A percentile compares a stretch with the other conserved stretches of the same genome.
phyloP scores from a whole-genome alignment of 345 rosid species.

The Alliaria petiolata region DNA sequence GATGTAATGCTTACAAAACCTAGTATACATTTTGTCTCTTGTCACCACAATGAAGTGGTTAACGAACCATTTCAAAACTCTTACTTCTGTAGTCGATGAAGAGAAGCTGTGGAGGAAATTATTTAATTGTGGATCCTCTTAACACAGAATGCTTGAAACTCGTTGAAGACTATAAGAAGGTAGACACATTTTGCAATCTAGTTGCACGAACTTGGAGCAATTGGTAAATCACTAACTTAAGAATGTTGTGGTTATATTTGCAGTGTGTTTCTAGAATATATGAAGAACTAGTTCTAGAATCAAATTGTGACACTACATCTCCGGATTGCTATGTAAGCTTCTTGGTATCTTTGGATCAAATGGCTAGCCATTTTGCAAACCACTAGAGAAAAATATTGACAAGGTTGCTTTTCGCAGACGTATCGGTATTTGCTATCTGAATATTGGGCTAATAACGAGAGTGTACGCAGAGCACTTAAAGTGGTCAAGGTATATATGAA shows the following conservation, averaged over 20 bases:
- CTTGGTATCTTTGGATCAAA: not conserved
- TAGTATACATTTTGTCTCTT: not conserved
- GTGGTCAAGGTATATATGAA: conserved; percentile 9
- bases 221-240: not conserved
- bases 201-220: not conserved
- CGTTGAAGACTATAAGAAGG: not conserved
- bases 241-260: not conserved
- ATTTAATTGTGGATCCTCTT: conserved; percentile 19
- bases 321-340: conserved; percentile 20
- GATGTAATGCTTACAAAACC: conserved; percentile 27
- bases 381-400: not conserved
- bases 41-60: not conserved
- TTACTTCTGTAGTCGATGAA: conserved; percentile 38
- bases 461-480: conserved; percentile 18
- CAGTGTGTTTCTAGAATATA: conserved; percentile 10
- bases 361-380: not conserved
- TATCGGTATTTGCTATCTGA: not conserved
- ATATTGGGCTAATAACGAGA: conserved; percentile 19
- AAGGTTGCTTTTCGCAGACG: not conserved
- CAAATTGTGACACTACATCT: conserved; percentile 1
- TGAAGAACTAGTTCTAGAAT: not conserved
- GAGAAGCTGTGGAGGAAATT: conserved; percentile 42
- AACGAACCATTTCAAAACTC: not conserved
- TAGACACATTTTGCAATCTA: not conserved
- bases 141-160: conserved; percentile 37